Base-by-base conservation (phyloP, 2,329 filamentous ascomycete species). In the Monosporascus sp. region DNA sequence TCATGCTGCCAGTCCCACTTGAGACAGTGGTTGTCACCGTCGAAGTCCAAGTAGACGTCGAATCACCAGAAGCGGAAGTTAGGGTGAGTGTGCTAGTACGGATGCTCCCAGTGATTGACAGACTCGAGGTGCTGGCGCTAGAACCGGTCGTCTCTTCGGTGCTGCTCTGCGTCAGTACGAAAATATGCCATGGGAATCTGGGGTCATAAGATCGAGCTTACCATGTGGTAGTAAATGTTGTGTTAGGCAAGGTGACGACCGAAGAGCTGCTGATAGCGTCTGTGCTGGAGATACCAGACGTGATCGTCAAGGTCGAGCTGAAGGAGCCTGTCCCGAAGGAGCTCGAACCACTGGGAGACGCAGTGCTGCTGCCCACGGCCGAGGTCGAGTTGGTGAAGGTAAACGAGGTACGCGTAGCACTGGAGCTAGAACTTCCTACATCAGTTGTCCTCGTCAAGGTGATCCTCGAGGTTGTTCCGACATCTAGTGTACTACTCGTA, bases 141-240 rank as follows among this genome's bases (percentile, higher is more conserved):
- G 43, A 9, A 24, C 11, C 14, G 27, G 3, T 36, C 25, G 51
- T 46, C 3, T 57, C 52, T 2, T 59, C 55, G 18, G 55, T 60
- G 22, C 58, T 60, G 48, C 27, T 20, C 18, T 14, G 1, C 20
- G 20, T 60, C 37, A 58, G 49, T 46, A 43, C 14, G 7, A 7
- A 45, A 7, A 25, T 8, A 17, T 25, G 14, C 7, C 6, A 25
- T 9, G 1, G 9, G 24, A n/a, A 46, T 7, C 17, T 3, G 20
- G 3, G 5, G 20, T 46, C 31, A 35, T 14, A 14, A 35, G 11
- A 35, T 14, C 11, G 31, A 35, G 15, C 56, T 56, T 54, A 60
- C 58, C 58, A 60, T 24, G 57, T 58, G 45, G 39, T 60, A 7
- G 43, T 57, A 35, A 14, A 14, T 9, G 54, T 52, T 2, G 38